These are phyloP conservation scores for Coemansia sp. DNA, from an alignment of 192 early-diverging fungal genomes.

Conservation along the genomic window DNA sequence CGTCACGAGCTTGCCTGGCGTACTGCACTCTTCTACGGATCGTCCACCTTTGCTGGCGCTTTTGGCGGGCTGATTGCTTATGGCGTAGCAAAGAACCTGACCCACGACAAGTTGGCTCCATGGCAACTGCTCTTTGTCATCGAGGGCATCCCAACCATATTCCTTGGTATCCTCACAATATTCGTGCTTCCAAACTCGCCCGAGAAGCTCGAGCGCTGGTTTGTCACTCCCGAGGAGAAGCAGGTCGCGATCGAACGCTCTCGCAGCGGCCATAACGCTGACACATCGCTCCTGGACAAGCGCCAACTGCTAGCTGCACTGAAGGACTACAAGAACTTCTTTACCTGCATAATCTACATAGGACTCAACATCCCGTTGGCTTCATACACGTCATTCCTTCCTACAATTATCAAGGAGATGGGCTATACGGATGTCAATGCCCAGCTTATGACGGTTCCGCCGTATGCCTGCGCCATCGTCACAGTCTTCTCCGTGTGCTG, in stretches of 20 bases:
- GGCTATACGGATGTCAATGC: constrained; percentile 57
- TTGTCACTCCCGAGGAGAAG: constrained; percentile 56
- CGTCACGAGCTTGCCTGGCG: constrained; percentile 67
- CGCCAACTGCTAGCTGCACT: constrained; percentile 53
- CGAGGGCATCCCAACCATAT: constrained; percentile 64
- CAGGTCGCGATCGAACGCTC: constrained; percentile 58
- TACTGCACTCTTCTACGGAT: constrained; percentile 66
- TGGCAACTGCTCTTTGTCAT: constrained; percentile 78
- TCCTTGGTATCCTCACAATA: constrained; percentile 58
- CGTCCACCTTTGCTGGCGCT: constrained; percentile 72
- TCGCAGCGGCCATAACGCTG: constrained; percentile 43
- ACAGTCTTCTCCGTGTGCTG: constrained; percentile 43
- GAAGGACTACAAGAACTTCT: constrained; percentile 56
- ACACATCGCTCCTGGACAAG: constrained; percentile 31
- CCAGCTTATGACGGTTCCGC: constrained; percentile 58
- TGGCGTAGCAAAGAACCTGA: constrained; percentile 59
- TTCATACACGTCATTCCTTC: constrained; percentile 68
- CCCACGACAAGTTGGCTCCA: constrained; percentile 56
- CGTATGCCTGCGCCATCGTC: constrained; percentile 51
- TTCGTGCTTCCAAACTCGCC: constrained; percentile 61
- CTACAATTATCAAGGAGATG: constrained; percentile 70
- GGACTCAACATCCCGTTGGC: constrained; percentile 65
- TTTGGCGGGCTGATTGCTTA: constrained; percentile 76
- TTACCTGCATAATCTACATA: constrained; percentile 64
- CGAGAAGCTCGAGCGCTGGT: constrained; percentile 43